phyloP scores from a whole-genome alignment of 768 basidiomycete genomes.

The Solioccasus polychromus region DNA sequence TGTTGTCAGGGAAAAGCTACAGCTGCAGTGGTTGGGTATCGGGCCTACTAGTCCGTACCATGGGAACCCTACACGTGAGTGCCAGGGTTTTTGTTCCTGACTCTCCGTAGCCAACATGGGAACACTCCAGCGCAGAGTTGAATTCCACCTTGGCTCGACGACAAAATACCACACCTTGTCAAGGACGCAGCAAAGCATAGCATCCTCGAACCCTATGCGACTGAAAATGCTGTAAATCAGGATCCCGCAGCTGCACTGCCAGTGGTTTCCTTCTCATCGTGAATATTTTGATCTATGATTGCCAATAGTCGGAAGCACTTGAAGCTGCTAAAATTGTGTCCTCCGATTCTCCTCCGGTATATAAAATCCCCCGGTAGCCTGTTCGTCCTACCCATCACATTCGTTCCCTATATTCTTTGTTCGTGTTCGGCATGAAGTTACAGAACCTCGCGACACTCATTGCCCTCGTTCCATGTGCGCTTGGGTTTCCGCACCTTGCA shows the following conservation, averaged over 20 bases:
- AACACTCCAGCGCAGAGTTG: too few species aligned
- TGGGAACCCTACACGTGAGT: not conserved
- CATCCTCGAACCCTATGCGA: not conserved
- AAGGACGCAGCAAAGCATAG: too few species aligned
- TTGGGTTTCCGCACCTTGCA: constrained; percentile 13
- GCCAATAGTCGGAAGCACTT: not conserved
- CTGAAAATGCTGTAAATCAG: not conserved
- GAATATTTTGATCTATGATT: not conserved
- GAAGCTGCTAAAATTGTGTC: not conserved
- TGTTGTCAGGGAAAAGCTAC: too few species aligned
- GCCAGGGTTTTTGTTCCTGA: not conserved
- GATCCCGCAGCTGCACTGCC: not conserved
- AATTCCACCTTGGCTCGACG: too few species aligned
- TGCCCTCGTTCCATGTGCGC: constrained; percentile 7
- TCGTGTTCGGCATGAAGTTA: constrained; percentile 1
- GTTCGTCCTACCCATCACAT: not conserved
- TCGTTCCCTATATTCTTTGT: not conserved
- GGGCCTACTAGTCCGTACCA: not conserved
- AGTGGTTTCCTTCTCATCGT: not conserved
- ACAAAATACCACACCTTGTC: not conserved
- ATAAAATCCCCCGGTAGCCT: constrained; percentile 1
- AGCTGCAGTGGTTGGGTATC: not conserved
- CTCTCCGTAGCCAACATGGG: too few species aligned
- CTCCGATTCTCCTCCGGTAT: not conserved
- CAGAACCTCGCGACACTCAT: constrained; percentile 5